These are phyloP conservation scores for Waltergamsia citrina DNA, from an alignment of 2,329 filamentous ascomycete genomes.

Conservation along the genomic window DNA sequence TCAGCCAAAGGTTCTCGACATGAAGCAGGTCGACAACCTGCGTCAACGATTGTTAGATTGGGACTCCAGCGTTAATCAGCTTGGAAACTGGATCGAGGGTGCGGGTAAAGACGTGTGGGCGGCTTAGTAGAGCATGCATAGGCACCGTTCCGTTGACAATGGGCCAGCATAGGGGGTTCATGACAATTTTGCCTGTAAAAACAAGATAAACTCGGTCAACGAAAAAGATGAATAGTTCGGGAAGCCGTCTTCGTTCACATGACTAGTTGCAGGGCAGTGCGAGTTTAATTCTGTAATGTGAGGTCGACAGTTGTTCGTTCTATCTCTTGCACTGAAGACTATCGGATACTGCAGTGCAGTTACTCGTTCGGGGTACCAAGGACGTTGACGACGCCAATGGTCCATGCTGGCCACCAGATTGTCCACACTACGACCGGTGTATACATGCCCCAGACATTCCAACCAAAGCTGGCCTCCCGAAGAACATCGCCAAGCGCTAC, in stretches of 20 bases:
- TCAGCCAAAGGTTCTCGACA: slow-evolving; percentile 94
- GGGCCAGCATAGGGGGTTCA: too few species aligned
- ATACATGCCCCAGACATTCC: slow-evolving; percentile 84
- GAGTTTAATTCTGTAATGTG: too few species aligned
- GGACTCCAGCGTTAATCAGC: slow-evolving; percentile 90
- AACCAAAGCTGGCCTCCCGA: slow-evolving; percentile 70
- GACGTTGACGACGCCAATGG: slow-evolving; percentile 51
- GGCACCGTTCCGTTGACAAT: too few species aligned
- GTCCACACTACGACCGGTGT: slow-evolving; percentile 87
- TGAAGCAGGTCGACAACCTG: slow-evolving; percentile 93
- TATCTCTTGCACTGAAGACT: too few species aligned
- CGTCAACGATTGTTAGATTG: slow-evolving; percentile 79
- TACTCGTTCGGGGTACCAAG: too few species aligned
- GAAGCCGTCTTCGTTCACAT: too few species aligned
- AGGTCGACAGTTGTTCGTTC: too few species aligned
- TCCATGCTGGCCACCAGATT: slow-evolving; percentile 92
- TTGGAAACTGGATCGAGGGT: slow-evolving; percentile 94
- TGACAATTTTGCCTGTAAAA: too few species aligned
- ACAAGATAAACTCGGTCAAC: too few species aligned
- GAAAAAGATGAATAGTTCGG: too few species aligned
- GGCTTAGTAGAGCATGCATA: slow-evolving; percentile 42
- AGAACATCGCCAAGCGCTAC: slow-evolving; percentile 48
- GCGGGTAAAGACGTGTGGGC: slow-evolving; percentile 96
- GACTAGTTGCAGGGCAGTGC: too few species aligned
- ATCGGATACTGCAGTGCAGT: too few species aligned